Base-by-base conservation (phyloP, 2,329 filamentous ascomycete species). In the Colletotrichum somersetense region DNA sequence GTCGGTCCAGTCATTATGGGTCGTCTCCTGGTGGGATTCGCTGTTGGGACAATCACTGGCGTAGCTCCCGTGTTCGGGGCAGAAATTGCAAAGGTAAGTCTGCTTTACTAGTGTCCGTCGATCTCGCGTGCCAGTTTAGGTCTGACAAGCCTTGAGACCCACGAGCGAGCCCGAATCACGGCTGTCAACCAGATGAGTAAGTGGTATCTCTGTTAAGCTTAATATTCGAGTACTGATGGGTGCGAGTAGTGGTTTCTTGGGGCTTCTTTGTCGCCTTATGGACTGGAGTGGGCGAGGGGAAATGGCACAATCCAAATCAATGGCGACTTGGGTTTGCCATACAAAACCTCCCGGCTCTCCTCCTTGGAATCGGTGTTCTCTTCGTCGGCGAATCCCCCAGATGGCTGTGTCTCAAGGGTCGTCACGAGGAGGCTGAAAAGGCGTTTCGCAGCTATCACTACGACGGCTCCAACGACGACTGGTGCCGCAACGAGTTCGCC, bases 171-270 rank as follows among this genome's bases (percentile, higher is more conserved):
- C 7, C 81, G 76, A 46, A 79, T 83, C n/a, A 83, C 81, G 0
- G 82, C 81, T 0, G 78, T 81, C 1, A 83, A 82, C 62, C 82
- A 83, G 42, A 83, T 83, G 82, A 83, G 81, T 82, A 71, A 69
- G 80, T 72, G 1, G 7, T 2, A 3, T 26, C 23, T 16, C 8
- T 16, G 2, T 2, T 1, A 7, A 7, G n/a, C 48, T 1, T 7
- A 5, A 30, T 30, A 0, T 1, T 5, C 5, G 7, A 40, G 14
- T 26, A 14, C 20, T 33, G 2, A 38, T 16, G n/a, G 0, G 8
- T 38, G 14, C 18, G 63, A 2, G 65, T 23, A 82, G 81, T 83
- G 82, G 81, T 81, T 10, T 80, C 82, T 0, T 83, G 82, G 82
- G 81, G 81, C 0, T 83, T 83, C 74, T 83, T 83, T 42, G 77